Percentiles rank a stretch among this genome's conserved stretches.
phyloP scores from a whole-genome alignment of 805 yeast genomes.

The Ogataea methylovora region DNA sequence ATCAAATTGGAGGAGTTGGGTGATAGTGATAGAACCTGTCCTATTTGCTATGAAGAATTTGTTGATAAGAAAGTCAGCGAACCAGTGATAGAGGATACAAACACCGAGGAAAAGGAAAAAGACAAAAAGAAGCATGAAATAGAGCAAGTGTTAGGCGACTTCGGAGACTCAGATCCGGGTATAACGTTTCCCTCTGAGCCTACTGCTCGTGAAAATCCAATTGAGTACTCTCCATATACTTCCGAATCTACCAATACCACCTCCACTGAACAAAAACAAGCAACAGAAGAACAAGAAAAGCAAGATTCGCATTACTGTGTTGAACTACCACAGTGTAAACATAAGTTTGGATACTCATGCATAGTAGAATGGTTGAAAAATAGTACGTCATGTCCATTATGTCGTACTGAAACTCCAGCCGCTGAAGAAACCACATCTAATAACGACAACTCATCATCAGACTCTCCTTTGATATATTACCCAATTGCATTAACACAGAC shows the following conservation, averaged over 20 bases:
- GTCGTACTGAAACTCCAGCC: slow-evolving; percentile 46
- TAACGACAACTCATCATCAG: slow-evolving; percentile 5
- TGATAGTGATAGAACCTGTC: slow-evolving; percentile 25
- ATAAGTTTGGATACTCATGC: slow-evolving; percentile 76
- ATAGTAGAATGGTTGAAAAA: slow-evolving; percentile 69
- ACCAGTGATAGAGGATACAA: no score
- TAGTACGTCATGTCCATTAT: slow-evolving; percentile 75
- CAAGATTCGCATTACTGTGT: slow-evolving; percentile 51
- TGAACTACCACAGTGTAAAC: slow-evolving; percentile 67
- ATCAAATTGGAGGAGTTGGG: slow-evolving; percentile 21
- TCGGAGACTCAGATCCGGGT: slow-evolving; percentile 10
- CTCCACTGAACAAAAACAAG: slow-evolving; percentile 4
- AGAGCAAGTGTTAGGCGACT: neutral
- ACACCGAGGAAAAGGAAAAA: neutral
- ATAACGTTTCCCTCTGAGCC: slow-evolving; percentile 19
- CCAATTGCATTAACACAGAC: slow-evolving; percentile 22
- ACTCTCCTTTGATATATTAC: slow-evolving; percentile 11
- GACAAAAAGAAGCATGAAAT: neutral
- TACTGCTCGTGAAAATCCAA: slow-evolving; percentile 12
- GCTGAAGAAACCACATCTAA: neutral
- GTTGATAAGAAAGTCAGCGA: no score
- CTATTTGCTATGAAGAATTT: slow-evolving; percentile 36
- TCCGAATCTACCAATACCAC: neutral
- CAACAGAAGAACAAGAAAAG: neutral
- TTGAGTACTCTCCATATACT: neutral